A percentile compares a stretch with the other conserved stretches of the same genome.
These are phyloP conservation scores for Polyplosphaeria fusca DNA, from an alignment of 495 filamentous ascomycete species.

Conservation along the genomic window DNA sequence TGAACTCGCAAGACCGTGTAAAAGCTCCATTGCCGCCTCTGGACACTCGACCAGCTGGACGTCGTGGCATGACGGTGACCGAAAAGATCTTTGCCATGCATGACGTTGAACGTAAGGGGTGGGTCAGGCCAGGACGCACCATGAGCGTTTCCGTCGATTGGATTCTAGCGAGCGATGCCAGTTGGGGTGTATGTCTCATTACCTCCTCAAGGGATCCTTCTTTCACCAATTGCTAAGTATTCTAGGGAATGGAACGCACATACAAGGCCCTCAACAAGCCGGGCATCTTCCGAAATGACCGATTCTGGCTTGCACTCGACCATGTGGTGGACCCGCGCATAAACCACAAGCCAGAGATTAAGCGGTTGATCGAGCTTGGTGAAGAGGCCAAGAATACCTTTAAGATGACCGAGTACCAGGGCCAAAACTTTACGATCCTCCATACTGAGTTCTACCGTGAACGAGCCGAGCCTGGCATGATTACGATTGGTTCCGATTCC, in stretches of 20 bases:
- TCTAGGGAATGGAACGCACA: slow-evolving; percentile 45
- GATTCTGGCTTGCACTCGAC: slow-evolving; percentile 50
- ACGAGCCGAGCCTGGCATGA: slow-evolving; percentile 47
- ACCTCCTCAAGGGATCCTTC: no score
- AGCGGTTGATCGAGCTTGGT: slow-evolving; percentile 40
- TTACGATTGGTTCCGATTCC: slow-evolving; percentile 49
- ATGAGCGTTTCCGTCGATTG: slow-evolving; percentile 47
- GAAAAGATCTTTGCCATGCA: slow-evolving; percentile 48
- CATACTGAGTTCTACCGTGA: slow-evolving; percentile 51
- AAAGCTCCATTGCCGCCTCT: slow-evolving; percentile 16
- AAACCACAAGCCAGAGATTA: slow-evolving; percentile 39
- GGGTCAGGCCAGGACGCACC: slow-evolving; percentile 41
- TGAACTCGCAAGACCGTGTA: slow-evolving; percentile 42
- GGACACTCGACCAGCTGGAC: slow-evolving; percentile 28
- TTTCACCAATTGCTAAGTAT: no score
- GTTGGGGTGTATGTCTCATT: no score
- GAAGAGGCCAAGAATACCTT: slow-evolving; percentile 42
- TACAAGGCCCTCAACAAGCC: slow-evolving; percentile 41
- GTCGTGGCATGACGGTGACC: slow-evolving; percentile 44
- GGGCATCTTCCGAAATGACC: slow-evolving; percentile 48
- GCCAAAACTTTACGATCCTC: slow-evolving; percentile 49
- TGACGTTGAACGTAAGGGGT: slow-evolving; percentile 39
- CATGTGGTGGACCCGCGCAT: slow-evolving; percentile 48
- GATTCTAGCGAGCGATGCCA: slow-evolving; percentile 45
- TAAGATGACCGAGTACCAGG: slow-evolving; percentile 49